phyloP scores from a whole-genome alignment of 2,329 filamentous ascomycete genomes.

The Onygenales sp. region DNA sequence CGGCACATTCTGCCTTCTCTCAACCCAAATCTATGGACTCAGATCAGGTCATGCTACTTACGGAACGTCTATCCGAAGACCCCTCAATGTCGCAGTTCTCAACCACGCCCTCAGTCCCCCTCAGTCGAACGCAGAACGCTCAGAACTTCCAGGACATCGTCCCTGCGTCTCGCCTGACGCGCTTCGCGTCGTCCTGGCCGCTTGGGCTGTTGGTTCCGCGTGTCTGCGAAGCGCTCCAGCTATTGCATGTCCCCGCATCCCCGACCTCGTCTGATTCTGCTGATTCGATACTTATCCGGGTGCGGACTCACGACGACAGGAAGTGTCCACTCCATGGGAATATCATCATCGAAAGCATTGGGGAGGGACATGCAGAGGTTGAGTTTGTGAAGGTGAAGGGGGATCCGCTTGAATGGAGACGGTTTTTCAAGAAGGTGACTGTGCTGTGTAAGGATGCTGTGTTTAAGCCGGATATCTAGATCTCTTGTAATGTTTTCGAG shows the following conservation, averaged over 20 bases:
- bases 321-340: constrained; percentile 36
- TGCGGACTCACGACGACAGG: constrained; percentile 58
- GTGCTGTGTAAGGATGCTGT: constrained; percentile 80
- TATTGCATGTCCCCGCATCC: constrained; percentile 65
- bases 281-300: constrained; percentile 54
- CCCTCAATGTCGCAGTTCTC: constrained; percentile 80
- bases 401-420: constrained; percentile 90
- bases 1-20: constrained; percentile 35
- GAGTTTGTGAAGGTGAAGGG: constrained; percentile 91
- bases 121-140: constrained; percentile 81
- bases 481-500: neutral
- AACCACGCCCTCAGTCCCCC: constrained; percentile 63
- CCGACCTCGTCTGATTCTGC: constrained; percentile 36
- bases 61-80: constrained; percentile 68
- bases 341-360: constrained; percentile 35
- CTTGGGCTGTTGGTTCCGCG: constrained; percentile 67
- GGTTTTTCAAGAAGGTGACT: constrained; percentile 94
- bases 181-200: constrained; percentile 81
- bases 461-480: constrained; percentile 45
- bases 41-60: constrained; percentile 32
- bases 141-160: constrained; percentile 85
- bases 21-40: constrained; percentile 36
- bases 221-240: constrained; percentile 70
- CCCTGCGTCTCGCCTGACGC: constrained; percentile 74
- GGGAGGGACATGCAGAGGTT: constrained; percentile 64